These are phyloP conservation scores for Boletus fagicola DNA, from an alignment of 768 basidiomycete genomes.

Conservation along the genomic window DNA sequence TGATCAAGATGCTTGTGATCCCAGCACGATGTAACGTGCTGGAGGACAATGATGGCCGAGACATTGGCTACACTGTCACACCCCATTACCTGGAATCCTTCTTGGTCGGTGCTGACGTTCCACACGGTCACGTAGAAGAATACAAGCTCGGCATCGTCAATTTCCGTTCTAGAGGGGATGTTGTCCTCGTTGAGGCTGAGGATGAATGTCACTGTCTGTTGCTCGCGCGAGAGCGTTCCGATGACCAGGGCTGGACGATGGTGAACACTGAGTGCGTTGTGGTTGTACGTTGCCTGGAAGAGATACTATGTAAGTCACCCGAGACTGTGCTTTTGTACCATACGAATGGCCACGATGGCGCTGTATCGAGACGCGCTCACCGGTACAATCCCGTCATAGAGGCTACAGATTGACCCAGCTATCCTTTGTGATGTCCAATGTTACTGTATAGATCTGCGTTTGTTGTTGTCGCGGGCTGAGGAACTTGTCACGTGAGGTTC, in stretches of 20 bases:
- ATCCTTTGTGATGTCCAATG: background rate
- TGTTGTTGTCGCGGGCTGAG: no score
- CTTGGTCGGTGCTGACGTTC: conserved; percentile 6
- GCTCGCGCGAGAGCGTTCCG: conserved; percentile 5
- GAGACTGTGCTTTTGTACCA: conserved; percentile 10
- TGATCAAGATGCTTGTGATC: conserved; percentile 8
- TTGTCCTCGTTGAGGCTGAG: background rate
- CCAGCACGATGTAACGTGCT: conserved; percentile 11
- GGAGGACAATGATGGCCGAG: conserved; percentile 8
- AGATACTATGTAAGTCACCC: background rate
- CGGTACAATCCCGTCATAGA: conserved; percentile 5
- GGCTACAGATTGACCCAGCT: background rate
- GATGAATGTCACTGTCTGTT: conserved; percentile 14
- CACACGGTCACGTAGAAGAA: background rate
- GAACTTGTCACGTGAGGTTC: no score
- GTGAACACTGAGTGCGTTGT: conserved; percentile 18
- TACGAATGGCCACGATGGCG: background rate
- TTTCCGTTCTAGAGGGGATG: background rate
- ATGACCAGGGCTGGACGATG: conserved; percentile 13
- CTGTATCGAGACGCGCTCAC: background rate
- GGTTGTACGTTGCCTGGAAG: conserved; percentile 11
- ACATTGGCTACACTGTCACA: conserved; percentile 12
- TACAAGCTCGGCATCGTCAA: conserved; percentile 14
- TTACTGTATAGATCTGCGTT: no score
- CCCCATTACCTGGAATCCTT: conserved; percentile 7